Percentiles rank a stretch among this genome's conserved stretches.
phyloP scores from a whole-genome alignment of 208 protist species.

The Acanthamoeba sp. region DNA sequence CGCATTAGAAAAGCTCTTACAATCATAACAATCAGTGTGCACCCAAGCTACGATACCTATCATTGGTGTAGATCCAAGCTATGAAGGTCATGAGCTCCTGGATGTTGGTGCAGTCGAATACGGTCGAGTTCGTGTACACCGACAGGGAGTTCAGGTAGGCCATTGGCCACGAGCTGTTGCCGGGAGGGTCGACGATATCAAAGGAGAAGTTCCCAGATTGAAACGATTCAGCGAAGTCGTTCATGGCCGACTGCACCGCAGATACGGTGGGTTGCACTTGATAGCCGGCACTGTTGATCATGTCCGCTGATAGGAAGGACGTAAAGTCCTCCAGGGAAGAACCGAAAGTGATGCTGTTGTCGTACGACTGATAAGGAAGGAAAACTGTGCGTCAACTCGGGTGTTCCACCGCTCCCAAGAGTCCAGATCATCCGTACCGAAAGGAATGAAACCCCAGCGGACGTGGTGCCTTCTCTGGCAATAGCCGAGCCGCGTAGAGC shows the following conservation, averaged over 20 bases:
- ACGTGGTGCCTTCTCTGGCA: background rate
- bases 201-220: background rate
- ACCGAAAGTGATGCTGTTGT: background rate
- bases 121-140: background rate
- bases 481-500: no score
- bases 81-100: background rate
- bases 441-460: background rate
- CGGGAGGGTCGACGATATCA: background rate
- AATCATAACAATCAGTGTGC: no score
- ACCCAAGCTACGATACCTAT: background rate
- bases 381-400: background rate
- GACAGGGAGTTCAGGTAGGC: background rate
- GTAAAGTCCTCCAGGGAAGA: no score
- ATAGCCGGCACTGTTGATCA: constrained; percentile 25
- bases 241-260: constrained; percentile 56
- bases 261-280: background rate
- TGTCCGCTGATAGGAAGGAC: background rate
- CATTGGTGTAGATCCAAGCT: background rate
- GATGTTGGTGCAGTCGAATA: background rate
- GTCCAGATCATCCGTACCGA: background rate
- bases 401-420: background rate
- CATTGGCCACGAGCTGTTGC: background rate
- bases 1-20: no score
- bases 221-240: background rate
- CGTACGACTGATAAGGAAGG: background rate